Percentiles rank a stretch among this genome's conserved stretches.
Evolutionary conservation across 2,329 filamentous ascomycete species (phyloP).

Genomic region (Sclerotinia borealis): DNA sequence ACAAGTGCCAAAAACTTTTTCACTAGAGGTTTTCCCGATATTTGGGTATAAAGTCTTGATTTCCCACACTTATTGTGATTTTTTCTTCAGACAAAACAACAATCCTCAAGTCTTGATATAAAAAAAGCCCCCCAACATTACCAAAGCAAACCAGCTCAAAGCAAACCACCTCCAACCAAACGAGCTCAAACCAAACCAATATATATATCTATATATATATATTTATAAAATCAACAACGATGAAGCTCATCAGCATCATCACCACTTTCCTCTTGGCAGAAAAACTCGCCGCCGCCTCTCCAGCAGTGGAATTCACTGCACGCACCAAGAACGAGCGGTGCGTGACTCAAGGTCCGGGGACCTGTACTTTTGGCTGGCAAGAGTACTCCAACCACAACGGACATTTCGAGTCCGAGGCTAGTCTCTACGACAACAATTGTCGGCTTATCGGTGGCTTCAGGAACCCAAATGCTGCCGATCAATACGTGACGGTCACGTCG

Average conservation of each 20-base stretch:
- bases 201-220: no score
- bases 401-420: not conserved
- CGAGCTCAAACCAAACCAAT: not conserved
- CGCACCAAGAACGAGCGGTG: not conserved
- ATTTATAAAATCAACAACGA: not conserved
- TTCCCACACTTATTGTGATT: no score
- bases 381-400: not conserved
- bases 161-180: not conserved
- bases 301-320: not conserved
- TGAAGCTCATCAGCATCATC: not conserved
- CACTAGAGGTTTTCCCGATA: no score
- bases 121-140: no score
- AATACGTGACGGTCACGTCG: not conserved
- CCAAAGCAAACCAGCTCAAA: no score
- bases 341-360: not conserved
- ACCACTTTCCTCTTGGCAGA: not conserved
- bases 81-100: no score
- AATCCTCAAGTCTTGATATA: no score
- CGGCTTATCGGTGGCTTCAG: constrained; percentile 31
- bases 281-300: not conserved
- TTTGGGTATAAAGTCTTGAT: no score
- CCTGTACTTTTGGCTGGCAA: not conserved
- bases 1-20: no score
- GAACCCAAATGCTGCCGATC: not conserved
- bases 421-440: not conserved